Evolutionary conservation across 805 yeast species (phyloP).

Genomic region (Starmerella lactis-condensi): DNA sequence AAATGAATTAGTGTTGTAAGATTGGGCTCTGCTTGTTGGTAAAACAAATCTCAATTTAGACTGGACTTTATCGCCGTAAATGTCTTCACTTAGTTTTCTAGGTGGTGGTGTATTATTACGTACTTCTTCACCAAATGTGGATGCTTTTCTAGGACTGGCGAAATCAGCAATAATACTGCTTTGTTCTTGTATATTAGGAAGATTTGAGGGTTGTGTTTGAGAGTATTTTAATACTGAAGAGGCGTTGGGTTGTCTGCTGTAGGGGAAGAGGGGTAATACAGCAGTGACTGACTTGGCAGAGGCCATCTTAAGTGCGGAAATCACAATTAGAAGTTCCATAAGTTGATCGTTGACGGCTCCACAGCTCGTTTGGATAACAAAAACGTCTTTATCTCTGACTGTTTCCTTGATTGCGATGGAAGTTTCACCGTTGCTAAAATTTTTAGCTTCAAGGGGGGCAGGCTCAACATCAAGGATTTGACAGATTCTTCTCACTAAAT

Average conservation of each 20-base stretch:
- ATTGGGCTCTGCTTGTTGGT: no score
- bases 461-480: conserved; percentile 53
- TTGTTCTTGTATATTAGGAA: no score
- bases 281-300: conserved; percentile 79
- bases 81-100: no score
- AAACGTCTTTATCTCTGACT: conserved; percentile 91
- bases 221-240: conserved; percentile 36
- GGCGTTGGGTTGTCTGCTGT: conserved; percentile 87
- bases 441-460: conserved; percentile 36
- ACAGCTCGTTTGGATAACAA: conserved; percentile 70
- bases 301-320: conserved; percentile 85
- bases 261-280: conserved; percentile 83
- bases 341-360: conserved; percentile 78
- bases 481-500: conserved; percentile 57
- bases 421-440: conserved; percentile 73
- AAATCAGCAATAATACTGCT: background rate
- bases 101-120: no score
- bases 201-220: no score
- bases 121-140: conserved; percentile 13
- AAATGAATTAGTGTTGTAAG: no score
- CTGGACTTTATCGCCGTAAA: no score
- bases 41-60: no score
- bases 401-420: conserved; percentile 70
- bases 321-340: conserved; percentile 62
- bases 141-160: conserved; percentile 12